A percentile compares a stretch with the other conserved stretches of the same genome.
phyloP scores from a whole-genome alignment of 2,329 filamentous ascomycete species.

The Myriangium duriaei region DNA sequence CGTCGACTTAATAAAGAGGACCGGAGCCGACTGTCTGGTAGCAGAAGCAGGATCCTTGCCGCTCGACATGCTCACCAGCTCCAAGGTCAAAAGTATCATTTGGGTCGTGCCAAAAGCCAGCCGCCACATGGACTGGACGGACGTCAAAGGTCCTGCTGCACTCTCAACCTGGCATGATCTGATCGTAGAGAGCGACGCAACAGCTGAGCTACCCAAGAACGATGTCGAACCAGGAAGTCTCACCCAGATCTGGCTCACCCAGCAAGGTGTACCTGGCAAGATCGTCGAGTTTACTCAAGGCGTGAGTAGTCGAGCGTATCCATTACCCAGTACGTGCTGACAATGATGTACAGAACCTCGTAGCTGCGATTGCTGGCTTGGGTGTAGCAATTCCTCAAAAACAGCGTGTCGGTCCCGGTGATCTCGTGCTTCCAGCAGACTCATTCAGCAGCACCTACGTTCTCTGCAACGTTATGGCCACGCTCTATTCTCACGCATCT shows the following conservation, averaged over 20 bases:
- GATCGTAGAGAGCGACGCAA: constrained; percentile 48
- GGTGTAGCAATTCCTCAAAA: constrained; percentile 61
- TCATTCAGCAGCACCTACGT: constrained; percentile 69
- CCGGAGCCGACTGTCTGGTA: constrained; percentile 68
- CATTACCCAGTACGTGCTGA: no score
- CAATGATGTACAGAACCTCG: constrained; percentile 70
- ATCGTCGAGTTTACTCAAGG: constrained; percentile 70
- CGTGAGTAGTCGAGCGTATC: constrained; percentile 31
- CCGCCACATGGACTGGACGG: constrained; percentile 90
- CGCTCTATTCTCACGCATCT: constrained; percentile 73
- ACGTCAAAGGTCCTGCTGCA: constrained; percentile 65
- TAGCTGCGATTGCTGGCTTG: constrained; percentile 71
- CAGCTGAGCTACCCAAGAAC: constrained; percentile 51
- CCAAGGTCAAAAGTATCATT: constrained; percentile 61
- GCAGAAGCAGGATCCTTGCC: constrained; percentile 80
- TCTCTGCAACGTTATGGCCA: constrained; percentile 65
- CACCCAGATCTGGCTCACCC: constrained; percentile 53
- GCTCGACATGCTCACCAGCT: constrained; percentile 57
- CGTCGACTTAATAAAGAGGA: constrained; percentile 57
- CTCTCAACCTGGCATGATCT: constrained; percentile 92
- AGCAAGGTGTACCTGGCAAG: constrained; percentile 39
- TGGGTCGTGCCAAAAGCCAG: constrained; percentile 91
- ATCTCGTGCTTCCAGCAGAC: constrained; percentile 77
- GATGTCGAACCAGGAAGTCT: constrained; percentile 38
- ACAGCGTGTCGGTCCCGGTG: constrained; percentile 60